These are phyloP conservation scores for Sparassis latifolia DNA, from an alignment of 1,284 basidiomycete species.

Conservation along the genomic window DNA sequence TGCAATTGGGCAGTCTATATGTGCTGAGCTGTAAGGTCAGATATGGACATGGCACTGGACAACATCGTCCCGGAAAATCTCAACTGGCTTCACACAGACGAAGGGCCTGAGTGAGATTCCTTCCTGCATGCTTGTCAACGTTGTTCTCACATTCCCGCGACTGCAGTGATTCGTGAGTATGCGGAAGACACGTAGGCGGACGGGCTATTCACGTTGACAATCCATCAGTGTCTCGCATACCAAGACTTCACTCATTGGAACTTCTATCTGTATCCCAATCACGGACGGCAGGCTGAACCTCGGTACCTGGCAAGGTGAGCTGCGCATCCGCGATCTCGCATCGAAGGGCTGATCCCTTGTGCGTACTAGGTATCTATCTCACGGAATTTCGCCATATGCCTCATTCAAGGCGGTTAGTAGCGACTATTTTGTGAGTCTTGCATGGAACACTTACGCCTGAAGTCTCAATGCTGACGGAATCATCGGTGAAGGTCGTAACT, in stretches of 20 bases:
- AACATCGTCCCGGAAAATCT: constrained; percentile 81
- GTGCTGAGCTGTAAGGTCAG: constrained; percentile 27
- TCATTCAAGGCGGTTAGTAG: constrained; percentile 68
- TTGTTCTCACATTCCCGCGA: neutral
- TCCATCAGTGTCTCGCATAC: constrained; percentile 76
- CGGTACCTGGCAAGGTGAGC: constrained; percentile 85
- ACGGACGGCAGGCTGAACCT: constrained; percentile 76
- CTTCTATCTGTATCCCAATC: constrained; percentile 81
- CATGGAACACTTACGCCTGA: neutral
- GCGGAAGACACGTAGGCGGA: neutral
- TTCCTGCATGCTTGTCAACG: neutral
- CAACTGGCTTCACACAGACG: constrained; percentile 86
- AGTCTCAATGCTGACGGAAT: neutral
- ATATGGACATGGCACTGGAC: constrained; percentile 86
- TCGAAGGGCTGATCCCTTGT: neutral
- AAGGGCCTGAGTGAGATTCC: constrained; percentile 74
- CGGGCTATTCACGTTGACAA: no score
- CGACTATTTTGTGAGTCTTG: constrained; percentile 68
- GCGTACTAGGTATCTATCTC: constrained; percentile 64
- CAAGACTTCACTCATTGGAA: constrained; percentile 80
- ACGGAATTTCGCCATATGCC: constrained; percentile 71
- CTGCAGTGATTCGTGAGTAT: constrained; percentile 63
- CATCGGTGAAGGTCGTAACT: no score
- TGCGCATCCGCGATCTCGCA: neutral
- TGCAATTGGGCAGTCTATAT: constrained; percentile 4